Conservation (phyloP, 306 rosid species). For the Trichosanthes truncata region DNA sequence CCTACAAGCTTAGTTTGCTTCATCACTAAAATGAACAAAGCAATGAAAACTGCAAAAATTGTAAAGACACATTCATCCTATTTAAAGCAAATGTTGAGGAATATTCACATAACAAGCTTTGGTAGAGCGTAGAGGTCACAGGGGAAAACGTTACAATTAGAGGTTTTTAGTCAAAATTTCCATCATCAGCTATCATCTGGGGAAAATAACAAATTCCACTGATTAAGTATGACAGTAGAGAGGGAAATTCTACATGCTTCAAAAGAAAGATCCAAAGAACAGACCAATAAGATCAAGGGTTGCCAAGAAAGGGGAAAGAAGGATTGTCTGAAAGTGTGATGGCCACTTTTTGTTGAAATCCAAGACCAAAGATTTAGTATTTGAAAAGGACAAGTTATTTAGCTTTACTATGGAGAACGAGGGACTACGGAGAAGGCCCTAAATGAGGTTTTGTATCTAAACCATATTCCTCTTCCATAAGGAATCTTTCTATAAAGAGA, state of each 20-base stretch:
- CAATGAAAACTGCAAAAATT: background rate
- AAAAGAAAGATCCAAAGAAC: background rate
- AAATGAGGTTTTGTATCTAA: too few species aligned
- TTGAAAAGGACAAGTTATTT: too few species aligned
- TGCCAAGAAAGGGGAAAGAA: background rate
- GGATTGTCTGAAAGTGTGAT: background rate
- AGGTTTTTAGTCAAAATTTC: background rate
- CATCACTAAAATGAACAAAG: background rate
- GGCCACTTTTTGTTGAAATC: too few species aligned
- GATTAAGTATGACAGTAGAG: background rate
- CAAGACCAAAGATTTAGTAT: too few species aligned
- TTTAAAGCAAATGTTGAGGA: background rate
- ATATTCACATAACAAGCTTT: background rate
- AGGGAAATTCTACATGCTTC: background rate
- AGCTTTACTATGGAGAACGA: too few species aligned
- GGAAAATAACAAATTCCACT: background rate
- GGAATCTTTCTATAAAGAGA: too few species aligned
- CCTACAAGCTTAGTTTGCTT: background rate
- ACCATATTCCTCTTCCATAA: too few species aligned
- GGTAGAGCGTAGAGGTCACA: background rate
- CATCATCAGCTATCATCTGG: background rate
- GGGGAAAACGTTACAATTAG: background rate
- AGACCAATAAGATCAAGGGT: background rate
- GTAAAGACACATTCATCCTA: background rate
- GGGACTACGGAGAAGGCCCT: too few species aligned